phyloP scores from a whole-genome alignment of 768 basidiomycete species.

The Boletus rufocinnamomeus region DNA sequence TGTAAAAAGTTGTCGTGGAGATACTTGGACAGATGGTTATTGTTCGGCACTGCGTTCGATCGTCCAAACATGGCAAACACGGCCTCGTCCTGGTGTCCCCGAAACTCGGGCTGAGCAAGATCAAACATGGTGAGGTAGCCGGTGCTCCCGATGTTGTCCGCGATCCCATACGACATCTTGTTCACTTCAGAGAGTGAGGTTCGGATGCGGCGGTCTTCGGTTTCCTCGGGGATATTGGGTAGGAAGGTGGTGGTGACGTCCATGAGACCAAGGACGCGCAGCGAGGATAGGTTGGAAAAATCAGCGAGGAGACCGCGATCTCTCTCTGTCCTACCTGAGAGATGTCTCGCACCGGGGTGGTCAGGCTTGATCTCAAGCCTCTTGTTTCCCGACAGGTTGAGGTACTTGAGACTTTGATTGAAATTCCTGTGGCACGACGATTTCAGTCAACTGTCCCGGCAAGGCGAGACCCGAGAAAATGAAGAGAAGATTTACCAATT shows the following conservation, averaged over 20 bases:
- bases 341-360: conserved; percentile 34
- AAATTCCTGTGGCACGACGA: conserved; percentile 71
- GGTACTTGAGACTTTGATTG: conserved; percentile 89
- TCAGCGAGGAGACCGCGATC: conserved; percentile 61
- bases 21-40: conserved; percentile 77
- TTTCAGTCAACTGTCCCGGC: not conserved
- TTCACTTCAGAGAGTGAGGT: conserved; percentile 88
- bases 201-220: conserved; percentile 86
- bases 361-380: conserved; percentile 92
- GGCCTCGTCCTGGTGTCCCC: conserved; percentile 73
- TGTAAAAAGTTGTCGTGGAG: conserved; percentile 78
- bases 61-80: conserved; percentile 97
- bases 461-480: not conserved
- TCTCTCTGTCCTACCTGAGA: conserved; percentile 22
- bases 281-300: conserved; percentile 81
- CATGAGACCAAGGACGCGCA: conserved; percentile 95
- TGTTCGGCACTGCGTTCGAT: conserved; percentile 53
- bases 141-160: conserved; percentile 82
- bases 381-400: conserved; percentile 97
- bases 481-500: conserved; percentile 69
- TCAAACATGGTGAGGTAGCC: conserved; percentile 89
- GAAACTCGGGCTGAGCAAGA: conserved; percentile 86
- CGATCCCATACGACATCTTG: conserved; percentile 94
- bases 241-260: conserved; percentile 76
- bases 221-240: conserved; percentile 77